Conservation (phyloP, 805 yeast species). For the Ogataea corticis region DNA sequence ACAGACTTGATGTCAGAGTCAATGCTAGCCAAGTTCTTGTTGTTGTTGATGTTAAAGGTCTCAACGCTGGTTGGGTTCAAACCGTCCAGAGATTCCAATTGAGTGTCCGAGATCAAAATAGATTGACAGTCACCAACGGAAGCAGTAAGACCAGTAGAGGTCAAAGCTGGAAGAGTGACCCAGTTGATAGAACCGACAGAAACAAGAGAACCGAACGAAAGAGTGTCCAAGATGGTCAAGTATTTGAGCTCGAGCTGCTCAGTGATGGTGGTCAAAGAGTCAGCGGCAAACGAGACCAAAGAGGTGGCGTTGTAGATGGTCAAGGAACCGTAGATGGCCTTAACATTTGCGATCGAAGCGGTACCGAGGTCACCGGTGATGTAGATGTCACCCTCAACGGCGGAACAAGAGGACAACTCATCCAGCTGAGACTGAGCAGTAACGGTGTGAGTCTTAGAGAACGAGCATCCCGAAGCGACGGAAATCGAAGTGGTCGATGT, state of each 20-base stretch:
- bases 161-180: conserved; percentile 85
- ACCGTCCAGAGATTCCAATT: conserved; percentile 67
- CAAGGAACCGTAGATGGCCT: conserved; percentile 78
- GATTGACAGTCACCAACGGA: conserved; percentile 71
- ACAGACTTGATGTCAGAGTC: conserved; percentile 74
- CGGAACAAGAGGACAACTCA: conserved; percentile 66
- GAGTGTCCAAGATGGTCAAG: conserved; percentile 64
- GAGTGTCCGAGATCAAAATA: conserved; percentile 72
- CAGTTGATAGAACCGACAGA: conserved; percentile 80
- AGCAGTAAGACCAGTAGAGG: conserved; percentile 67
- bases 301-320: conserved; percentile 62
- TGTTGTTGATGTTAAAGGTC: conserved; percentile 87
- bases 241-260: conserved; percentile 63
- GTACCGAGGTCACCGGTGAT: conserved; percentile 64
- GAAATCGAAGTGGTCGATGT: conserved; percentile 48
- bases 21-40: conserved; percentile 69
- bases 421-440: conserved; percentile 81
- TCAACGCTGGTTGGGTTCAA: conserved; percentile 47
- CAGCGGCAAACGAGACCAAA: conserved; percentile 72
- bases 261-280: conserved; percentile 70
- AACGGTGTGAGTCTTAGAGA: conserved; percentile 63
- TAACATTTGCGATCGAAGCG: conserved; percentile 71
- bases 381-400: conserved; percentile 76
- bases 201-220: conserved; percentile 76
- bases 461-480: conserved; percentile 64